phyloP scores from a whole-genome alignment of 306 rosid genomes.

The Macrotyloma uniflorum region DNA sequence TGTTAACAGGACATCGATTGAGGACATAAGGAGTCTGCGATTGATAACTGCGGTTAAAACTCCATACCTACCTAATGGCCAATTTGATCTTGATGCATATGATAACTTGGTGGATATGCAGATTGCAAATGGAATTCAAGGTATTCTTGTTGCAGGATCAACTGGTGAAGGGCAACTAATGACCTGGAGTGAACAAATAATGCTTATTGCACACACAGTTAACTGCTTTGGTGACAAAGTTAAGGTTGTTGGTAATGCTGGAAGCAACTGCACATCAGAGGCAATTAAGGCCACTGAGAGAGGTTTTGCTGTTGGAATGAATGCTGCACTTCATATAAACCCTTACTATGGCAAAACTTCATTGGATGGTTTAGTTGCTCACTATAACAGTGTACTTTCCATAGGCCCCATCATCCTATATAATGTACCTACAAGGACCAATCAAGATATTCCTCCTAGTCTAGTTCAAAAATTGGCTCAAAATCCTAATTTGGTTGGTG shows the following conservation, averaged over 20 bases:
- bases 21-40: conserved; percentile 67
- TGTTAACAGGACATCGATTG: conserved; percentile 67
- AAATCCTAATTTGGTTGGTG: conserved; percentile 50
- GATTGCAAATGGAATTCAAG: conserved; percentile 68
- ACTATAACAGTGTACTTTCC: conserved; percentile 65
- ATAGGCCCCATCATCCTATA: conserved; percentile 87
- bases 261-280: conserved; percentile 83
- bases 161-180: conserved; percentile 92
- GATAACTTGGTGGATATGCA: conserved; percentile 78
- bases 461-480: conserved; percentile 56
- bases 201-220: conserved; percentile 87
- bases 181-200: conserved; percentile 87
- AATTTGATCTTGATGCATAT: conserved; percentile 39
- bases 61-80: conserved; percentile 77
- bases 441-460: conserved; percentile 82
- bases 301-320: conserved; percentile 97
- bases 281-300: conserved; percentile 84
- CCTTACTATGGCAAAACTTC: conserved; percentile 97
- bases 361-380: conserved; percentile 68
- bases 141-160: conserved; percentile 85
- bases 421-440: conserved; percentile 79
- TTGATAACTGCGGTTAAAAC: conserved; percentile 85
- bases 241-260: conserved; percentile 83
- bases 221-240: conserved; percentile 79
- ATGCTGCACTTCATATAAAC: conserved; percentile 95